Evolutionary conservation across 179 eudicot genomes (phyloP).

Genomic region (Sideroxylon spinosum): DNA sequence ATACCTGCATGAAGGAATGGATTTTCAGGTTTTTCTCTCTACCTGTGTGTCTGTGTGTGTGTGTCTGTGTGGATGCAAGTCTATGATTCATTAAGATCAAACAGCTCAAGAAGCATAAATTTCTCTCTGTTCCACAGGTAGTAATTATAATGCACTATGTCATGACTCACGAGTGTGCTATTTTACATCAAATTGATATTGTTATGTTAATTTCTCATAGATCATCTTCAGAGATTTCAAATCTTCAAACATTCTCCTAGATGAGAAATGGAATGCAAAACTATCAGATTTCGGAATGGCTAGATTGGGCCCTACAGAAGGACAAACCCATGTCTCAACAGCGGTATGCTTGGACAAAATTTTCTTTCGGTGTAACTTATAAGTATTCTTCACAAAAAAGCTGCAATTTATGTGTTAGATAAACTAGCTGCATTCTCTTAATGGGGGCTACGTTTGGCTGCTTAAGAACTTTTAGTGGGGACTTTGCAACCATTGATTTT

Average conservation of each 20-base stretch:
- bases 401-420: too few species aligned
- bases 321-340: slow-evolving; percentile 82
- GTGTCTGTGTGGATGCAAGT: neutral
- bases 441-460: neutral
- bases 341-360: slow-evolving; percentile 57
- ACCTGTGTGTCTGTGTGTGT: neutral
- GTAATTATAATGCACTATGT: neutral
- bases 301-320: slow-evolving; percentile 83
- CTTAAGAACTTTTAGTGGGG: neutral
- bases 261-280: slow-evolving; percentile 88
- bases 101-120: neutral
- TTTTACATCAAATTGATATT: neutral
- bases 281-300: slow-evolving; percentile 96
- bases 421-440: neutral
- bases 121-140: neutral
- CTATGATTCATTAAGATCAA: neutral
- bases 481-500: neutral
- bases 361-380: too few species aligned
- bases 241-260: slow-evolving; percentile 85
- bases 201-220: slow-evolving; percentile 27
- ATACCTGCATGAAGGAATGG: slow-evolving; percentile 91
- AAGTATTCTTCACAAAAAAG: neutral
- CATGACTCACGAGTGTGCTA: neutral
- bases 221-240: slow-evolving; percentile 92
- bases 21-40: slow-evolving; percentile 57